These are phyloP conservation scores for Geotrichum australiense DNA, from an alignment of 1,139 yeast species.

Conservation along the genomic window DNA sequence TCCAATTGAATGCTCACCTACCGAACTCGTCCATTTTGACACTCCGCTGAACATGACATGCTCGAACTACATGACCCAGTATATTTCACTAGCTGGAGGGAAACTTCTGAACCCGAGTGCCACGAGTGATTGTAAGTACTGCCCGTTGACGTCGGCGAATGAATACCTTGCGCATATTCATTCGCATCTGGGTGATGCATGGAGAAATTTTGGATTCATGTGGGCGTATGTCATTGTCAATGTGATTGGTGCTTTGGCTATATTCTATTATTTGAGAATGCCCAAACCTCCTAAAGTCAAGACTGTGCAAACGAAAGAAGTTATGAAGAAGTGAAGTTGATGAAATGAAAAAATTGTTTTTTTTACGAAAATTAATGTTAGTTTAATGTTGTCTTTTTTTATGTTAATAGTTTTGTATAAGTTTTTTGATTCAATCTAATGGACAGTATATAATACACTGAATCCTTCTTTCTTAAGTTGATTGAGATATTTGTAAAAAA, in stretches of 20 bases:
- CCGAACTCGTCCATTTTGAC: constrained; percentile 46
- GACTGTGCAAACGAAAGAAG: not conserved
- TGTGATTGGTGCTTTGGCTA: constrained; percentile 51
- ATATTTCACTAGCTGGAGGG: constrained; percentile 41
- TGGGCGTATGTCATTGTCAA: constrained; percentile 48
- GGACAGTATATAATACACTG: no score
- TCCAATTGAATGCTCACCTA: constrained; percentile 45
- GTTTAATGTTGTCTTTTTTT: no score
- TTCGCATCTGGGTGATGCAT: constrained; percentile 42
- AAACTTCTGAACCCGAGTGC: constrained; percentile 48
- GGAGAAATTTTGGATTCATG: constrained; percentile 57
- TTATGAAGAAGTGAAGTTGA: no score
- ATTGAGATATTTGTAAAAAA: no score
- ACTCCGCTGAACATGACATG: constrained; percentile 61
- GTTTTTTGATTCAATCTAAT: no score
- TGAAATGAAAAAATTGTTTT: no score
- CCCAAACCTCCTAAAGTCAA: constrained; percentile 8
- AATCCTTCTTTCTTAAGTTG: no score
- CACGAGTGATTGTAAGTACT: constrained; percentile 51
- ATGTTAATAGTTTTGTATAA: no score
- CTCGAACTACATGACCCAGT: constrained; percentile 42
- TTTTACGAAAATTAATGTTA: no score
- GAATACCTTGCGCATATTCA: constrained; percentile 43
- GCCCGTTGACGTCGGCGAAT: constrained; percentile 49
- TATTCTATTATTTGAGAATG: constrained; percentile 42